Conservation (phyloP, 2,329 filamentous ascomycete genomes). For the Fusarium udum region DNA sequence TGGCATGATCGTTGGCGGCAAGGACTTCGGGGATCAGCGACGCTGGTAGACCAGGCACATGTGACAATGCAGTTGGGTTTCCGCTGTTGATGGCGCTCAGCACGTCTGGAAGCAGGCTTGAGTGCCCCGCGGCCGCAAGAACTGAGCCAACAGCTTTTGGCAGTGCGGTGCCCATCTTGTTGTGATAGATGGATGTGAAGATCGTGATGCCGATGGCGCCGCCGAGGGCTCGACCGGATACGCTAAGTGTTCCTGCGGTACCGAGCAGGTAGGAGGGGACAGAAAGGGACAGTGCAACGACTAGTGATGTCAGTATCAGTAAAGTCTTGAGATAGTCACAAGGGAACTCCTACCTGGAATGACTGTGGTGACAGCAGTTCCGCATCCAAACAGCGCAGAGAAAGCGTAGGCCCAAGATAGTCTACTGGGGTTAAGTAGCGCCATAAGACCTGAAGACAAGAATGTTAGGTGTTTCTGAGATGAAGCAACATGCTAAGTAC, state of each 20-base stretch:
- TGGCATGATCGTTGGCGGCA: neutral
- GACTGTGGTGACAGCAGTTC: neutral
- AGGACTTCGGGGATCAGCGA: neutral
- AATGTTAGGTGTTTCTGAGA: too few relatives aligned
- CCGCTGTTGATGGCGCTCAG: neutral
- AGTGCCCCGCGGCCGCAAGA: neutral
- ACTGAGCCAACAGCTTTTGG: neutral
- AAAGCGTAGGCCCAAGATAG: neutral
- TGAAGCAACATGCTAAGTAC: too few relatives aligned
- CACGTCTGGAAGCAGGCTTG: neutral
- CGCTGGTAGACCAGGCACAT: neutral
- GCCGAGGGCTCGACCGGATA: neutral
- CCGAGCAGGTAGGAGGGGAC: neutral
- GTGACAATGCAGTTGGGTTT: neutral
- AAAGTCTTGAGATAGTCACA: accelerated
- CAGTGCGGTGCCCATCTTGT: neutral
- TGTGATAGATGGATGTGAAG: neutral
- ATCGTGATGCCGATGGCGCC: neutral
- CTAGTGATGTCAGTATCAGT: accelerated
- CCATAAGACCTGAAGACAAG: neutral
- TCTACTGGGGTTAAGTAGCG: neutral
- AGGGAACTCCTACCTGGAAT: neutral
- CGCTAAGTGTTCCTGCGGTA: neutral
- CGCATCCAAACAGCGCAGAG: neutral
- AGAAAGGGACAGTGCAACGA: neutral